A percentile compares a stretch with the other conserved stretches of the same genome.
phyloP scores from a whole-genome alignment of 306 rosid genomes.

The Fragaria nilgerrensis region DNA sequence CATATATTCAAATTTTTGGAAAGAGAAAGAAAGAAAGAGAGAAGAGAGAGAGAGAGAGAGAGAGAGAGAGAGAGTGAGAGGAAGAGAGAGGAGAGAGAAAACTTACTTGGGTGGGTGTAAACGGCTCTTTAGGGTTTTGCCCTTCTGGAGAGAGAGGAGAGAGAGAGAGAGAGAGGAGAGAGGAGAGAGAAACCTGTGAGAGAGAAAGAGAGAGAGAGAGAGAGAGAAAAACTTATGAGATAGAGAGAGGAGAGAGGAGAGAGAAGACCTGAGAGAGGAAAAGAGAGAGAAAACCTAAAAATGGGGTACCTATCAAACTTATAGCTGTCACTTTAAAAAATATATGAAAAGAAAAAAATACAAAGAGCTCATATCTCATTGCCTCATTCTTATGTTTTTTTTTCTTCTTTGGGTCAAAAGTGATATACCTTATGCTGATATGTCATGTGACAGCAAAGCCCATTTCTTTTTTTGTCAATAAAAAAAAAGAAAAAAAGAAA shows the following conservation, averaged over 20 bases:
- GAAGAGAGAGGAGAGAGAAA: constrained; percentile 50
- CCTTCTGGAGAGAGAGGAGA: constrained; percentile 92
- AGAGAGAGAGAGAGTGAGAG: constrained; percentile 26
- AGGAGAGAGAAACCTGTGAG: constrained; percentile 36
- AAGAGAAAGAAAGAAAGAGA: constrained; percentile 14
- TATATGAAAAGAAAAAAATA: not conserved
- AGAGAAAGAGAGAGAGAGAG: constrained; percentile 35
- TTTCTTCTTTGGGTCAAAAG: not conserved
- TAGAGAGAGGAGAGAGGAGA: constrained; percentile 35
- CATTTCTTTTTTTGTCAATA: no score
- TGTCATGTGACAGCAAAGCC: constrained; percentile 1
- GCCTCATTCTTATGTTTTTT: not conserved
- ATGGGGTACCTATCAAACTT: constrained; percentile 36
- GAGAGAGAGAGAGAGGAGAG: constrained; percentile 28
- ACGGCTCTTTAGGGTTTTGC: constrained; percentile 99
- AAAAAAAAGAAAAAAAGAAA: no score
- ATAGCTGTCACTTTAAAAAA: constrained; percentile 30
- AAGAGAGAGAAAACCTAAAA: constrained; percentile 36
- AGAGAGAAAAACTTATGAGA: constrained; percentile 10
- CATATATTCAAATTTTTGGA: constrained; percentile 66
- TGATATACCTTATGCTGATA: not conserved
- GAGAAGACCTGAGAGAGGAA: constrained; percentile 3
- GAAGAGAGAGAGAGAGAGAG: constrained; percentile 7
- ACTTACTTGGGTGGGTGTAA: constrained; percentile 99
- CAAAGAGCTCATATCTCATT: not conserved